phyloP scores from a whole-genome alignment of 2,329 filamentous ascomycete genomes.

The Trichoderma arundinaceum region DNA sequence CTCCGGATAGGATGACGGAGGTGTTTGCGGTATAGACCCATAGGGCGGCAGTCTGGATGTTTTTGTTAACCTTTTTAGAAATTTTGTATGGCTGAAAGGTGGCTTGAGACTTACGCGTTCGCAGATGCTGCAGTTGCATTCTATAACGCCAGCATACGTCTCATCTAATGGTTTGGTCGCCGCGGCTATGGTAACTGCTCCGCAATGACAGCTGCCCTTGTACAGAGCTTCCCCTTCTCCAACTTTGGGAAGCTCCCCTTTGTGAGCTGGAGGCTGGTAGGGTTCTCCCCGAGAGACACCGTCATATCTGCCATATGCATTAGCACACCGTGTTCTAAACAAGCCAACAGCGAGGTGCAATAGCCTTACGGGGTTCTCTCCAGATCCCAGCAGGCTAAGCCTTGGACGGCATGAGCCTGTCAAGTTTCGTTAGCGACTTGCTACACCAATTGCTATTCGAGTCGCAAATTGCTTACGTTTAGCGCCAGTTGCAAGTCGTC shows the following conservation, averaged over 20 bases:
- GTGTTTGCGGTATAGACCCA: slow-evolving; percentile 53
- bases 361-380: slow-evolving; percentile 45
- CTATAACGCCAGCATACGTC: slow-evolving; percentile 42
- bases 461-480: slow-evolving; percentile 27
- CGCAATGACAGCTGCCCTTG: slow-evolving; percentile 61
- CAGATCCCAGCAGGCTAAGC: slow-evolving; percentile 50
- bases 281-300: slow-evolving; percentile 42
- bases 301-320: slow-evolving; percentile 44
- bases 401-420: slow-evolving; percentile 52
- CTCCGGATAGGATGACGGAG: slow-evolving; percentile 50
- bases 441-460: too few relatives aligned
- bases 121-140: slow-evolving; percentile 61
- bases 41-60: slow-evolving; percentile 48
- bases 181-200: slow-evolving; percentile 53
- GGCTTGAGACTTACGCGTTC: slow-evolving; percentile 43
- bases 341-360: background rate
- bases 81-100: background rate
- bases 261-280: slow-evolving; percentile 47
- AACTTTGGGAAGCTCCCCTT: slow-evolving; percentile 49
- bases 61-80: background rate
- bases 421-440: slow-evolving; percentile 1
- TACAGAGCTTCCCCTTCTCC: slow-evolving; percentile 50
- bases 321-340: background rate
- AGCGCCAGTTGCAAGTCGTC: slow-evolving; percentile 13
- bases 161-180: slow-evolving; percentile 51